Evolutionary conservation across 163 green algal genomes (phyloP).

Genomic region (Chlorella variabilis): DNA sequence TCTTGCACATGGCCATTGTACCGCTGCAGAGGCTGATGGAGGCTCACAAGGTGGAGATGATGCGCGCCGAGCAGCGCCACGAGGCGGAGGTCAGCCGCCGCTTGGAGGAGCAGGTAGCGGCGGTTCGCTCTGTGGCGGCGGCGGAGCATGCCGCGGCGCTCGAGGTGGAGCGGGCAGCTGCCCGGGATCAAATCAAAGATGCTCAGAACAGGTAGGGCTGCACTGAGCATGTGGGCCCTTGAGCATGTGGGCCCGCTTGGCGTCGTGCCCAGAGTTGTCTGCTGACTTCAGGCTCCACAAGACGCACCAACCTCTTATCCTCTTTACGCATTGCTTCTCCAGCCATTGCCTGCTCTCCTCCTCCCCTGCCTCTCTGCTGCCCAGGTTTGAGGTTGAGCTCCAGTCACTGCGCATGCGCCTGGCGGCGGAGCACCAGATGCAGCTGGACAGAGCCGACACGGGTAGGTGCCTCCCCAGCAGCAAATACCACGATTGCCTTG

Average conservation of each 20-base stretch:
- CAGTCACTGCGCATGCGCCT: constrained; percentile 70
- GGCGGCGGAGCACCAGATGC: constrained; percentile 61
- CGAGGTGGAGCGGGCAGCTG: constrained; percentile 63
- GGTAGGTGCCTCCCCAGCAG: neutral
- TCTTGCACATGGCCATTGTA: no score
- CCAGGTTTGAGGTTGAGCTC: constrained; percentile 70
- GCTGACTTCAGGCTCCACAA: no score
- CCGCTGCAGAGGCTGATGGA: constrained; percentile 65
- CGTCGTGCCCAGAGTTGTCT: neutral
- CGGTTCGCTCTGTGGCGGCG: constrained; percentile 45
- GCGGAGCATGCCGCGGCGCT: constrained; percentile 66
- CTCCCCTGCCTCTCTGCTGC: neutral
- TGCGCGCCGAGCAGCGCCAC: constrained; percentile 46
- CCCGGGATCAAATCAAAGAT: constrained; percentile 29
- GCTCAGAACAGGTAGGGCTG: constrained; percentile 16
- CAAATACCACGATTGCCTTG: no score
- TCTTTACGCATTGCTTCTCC: neutral
- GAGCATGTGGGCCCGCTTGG: neutral
- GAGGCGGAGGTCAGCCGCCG: constrained; percentile 24
- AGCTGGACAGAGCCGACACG: constrained; percentile 69
- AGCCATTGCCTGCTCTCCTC: constrained; percentile 34
- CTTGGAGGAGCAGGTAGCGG: constrained; percentile 56
- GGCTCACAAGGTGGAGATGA: constrained; percentile 72
- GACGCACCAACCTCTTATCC: no score
- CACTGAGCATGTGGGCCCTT: no score